Conservation (phyloP, 2,329 filamentous ascomycete genomes). For the Colletotrichum costaricense region DNA sequence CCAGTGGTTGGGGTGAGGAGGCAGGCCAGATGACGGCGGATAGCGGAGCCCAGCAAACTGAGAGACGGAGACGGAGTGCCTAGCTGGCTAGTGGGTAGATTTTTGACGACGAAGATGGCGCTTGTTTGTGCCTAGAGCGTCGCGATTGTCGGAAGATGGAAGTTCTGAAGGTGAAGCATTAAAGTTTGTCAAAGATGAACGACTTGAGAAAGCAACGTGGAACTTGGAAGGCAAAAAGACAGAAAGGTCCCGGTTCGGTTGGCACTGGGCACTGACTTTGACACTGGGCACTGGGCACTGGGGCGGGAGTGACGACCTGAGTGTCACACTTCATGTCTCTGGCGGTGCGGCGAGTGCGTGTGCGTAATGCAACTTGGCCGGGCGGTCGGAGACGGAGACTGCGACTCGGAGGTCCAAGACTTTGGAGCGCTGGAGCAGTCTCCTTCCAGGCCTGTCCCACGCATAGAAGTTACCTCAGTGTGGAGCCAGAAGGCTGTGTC, state of each 20-base stretch:
- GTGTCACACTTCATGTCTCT: slow-evolving; percentile 12
- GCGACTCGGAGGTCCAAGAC: neutral
- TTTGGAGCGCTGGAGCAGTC: neutral
- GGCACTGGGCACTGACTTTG: slow-evolving; percentile 4
- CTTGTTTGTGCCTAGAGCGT: neutral
- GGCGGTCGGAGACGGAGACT: slow-evolving; percentile 8
- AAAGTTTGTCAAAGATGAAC: neutral
- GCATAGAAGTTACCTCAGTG: neutral
- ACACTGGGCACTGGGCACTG: neutral
- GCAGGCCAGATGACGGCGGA: neutral
- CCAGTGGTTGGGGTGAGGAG: neutral
- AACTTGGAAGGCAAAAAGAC: neutral
- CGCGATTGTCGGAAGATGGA: neutral
- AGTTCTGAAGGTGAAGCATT: neutral
- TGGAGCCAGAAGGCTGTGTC: neutral
- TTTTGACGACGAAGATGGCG: neutral
- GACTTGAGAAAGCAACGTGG: neutral
- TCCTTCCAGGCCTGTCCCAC: neutral
- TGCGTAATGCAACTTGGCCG: slow-evolving; percentile 35
- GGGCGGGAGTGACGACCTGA: neutral
- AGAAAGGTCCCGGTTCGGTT: neutral
- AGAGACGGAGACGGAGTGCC: neutral
- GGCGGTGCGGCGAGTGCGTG: slow-evolving; percentile 15
- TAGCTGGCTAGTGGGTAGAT: neutral
- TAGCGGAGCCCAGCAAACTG: neutral